Conservation (phyloP, 2,329 filamentous ascomycete species). For the Neophaeococcomyces aloes region DNA sequence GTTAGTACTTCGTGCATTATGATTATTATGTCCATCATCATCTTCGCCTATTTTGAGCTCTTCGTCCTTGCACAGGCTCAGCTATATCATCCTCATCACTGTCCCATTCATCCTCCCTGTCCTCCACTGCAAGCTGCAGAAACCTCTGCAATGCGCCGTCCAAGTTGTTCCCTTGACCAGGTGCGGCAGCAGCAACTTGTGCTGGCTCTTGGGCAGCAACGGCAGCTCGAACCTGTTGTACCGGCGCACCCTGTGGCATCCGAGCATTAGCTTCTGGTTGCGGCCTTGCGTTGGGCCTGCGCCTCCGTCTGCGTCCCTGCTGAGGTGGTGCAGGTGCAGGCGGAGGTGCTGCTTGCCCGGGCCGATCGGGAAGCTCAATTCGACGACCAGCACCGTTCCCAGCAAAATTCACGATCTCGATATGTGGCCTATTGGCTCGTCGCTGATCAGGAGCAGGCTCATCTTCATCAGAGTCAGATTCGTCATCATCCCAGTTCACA, state of each 20-base stretch:
- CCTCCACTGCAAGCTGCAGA: constrained; percentile 40
- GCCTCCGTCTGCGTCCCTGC: constrained; percentile 11
- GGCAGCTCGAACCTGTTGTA: neutral
- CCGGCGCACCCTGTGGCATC: neutral
- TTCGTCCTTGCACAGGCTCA: neutral
- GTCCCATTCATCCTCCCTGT: constrained; percentile 50
- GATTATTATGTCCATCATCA: neutral
- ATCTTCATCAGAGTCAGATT: constrained; percentile 20
- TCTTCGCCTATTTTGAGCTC: constrained; percentile 2
- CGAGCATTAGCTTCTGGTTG: neutral
- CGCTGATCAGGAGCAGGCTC: constrained; percentile 30
- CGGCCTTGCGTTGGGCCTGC: neutral
- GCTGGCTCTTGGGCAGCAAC: constrained; percentile 1
- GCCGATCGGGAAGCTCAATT: constrained; percentile 12
- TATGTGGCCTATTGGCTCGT: constrained; percentile 22
- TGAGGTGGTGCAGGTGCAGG: constrained; percentile 16
- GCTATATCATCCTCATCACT: constrained; percentile 44
- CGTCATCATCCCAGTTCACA: constrained; percentile 21
- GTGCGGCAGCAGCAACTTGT: constrained; percentile 13
- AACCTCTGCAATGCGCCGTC: constrained; percentile 37
- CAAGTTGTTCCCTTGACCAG: constrained; percentile 17
- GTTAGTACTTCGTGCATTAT: no score
- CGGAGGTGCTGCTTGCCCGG: constrained; percentile 9
- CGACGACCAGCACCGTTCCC: constrained; percentile 13
- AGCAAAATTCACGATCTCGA: constrained; percentile 23